Evolutionary conservation across 2,329 filamentous ascomycete genomes (phyloP), one percentile per base, ranked within the genome.

Genomic region (Cercospora canescens): DNA sequence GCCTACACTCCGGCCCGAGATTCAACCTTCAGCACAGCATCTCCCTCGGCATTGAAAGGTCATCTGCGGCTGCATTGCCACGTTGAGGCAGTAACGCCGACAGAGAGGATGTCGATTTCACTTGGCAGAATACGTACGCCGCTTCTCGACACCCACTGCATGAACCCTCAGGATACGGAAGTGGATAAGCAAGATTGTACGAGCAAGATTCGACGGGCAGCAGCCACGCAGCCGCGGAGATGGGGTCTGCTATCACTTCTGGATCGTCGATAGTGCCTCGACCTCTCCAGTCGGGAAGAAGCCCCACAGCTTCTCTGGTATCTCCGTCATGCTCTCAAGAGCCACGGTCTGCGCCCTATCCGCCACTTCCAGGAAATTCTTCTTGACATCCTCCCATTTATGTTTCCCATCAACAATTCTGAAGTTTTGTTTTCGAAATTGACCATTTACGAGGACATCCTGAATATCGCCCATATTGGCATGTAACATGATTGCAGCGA

Each of bases 401-500:
- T 57, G n/a, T 39, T 63, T 57, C 32, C 26, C 50, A 50, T 60
- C 56, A 3, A 69, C 50, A 16, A 72, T 58, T 67, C 67, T 66
- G 39, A 81, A 77, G 14, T 83, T 78, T 6, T 77, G 74, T 76
- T 87, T 88, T 54, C 75, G 72, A 56, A 83, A 86, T 62, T 77
- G 72, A 0, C 85, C 85, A 60, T 82, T 80, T 0, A 87, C 81
- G 9, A 85, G 65, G 0, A 87, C 85, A 59, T 83, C 78, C 62
- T 81, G 73, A 26, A 88, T 76, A 64, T 88, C 85, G 0, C 82
- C 84, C 4, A 85, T 80, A 61, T 80, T 83, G 0, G 84, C 81
- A 65, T 88, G 86, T 37, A 88, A 74, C 28, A 88, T 81, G 1
- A 88, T 77, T 0, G 86, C 86, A 0, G 85, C 85, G 3, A 88